These are phyloP conservation scores for Paragyromitra xinjiangensis DNA, from an alignment of 495 filamentous ascomycete species.

Conservation along the genomic window DNA sequence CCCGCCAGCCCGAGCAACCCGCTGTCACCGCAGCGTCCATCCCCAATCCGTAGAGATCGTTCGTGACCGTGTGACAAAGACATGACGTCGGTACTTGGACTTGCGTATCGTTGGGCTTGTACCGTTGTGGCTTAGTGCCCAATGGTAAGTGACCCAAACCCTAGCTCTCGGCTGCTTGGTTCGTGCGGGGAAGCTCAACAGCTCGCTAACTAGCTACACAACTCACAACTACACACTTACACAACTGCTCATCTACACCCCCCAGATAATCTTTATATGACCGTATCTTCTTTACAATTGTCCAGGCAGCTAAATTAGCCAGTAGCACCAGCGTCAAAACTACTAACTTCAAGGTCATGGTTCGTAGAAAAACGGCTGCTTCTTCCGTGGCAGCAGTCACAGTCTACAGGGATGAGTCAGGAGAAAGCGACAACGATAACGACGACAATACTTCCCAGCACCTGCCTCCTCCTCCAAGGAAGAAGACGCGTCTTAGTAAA, in stretches of 20 bases:
- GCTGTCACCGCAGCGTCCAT: slow-evolving; percentile 15
- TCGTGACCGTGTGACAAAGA: slow-evolving; percentile 5
- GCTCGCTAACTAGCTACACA: too few species aligned
- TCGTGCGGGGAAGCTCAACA: too few species aligned
- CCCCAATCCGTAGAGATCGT: neutral
- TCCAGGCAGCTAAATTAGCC: neutral
- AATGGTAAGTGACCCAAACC: neutral
- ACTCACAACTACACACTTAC: neutral
- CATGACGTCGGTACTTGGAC: slow-evolving; percentile 15
- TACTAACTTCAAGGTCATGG: slow-evolving; percentile 27
- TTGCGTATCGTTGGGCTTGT: neutral
- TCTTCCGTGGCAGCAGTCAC: slow-evolving; percentile 26
- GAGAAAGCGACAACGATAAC: slow-evolving; percentile 1
- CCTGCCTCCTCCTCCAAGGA: slow-evolving; percentile 36
- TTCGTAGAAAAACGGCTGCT: slow-evolving; percentile 31
- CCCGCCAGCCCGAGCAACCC: slow-evolving; percentile 20
- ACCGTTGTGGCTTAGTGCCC: neutral
- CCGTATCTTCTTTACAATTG: neutral
- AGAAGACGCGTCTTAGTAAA: slow-evolving; percentile 29
- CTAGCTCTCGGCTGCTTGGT: too few species aligned
- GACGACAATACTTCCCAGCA: slow-evolving; percentile 12
- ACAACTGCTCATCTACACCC: neutral
- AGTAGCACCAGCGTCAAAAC: neutral
- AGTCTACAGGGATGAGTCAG: slow-evolving; percentile 27
- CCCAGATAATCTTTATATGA: neutral